These are phyloP conservation scores for Pichia phayaonensis DNA, from an alignment of 805 yeast species.

Conservation along the genomic window DNA sequence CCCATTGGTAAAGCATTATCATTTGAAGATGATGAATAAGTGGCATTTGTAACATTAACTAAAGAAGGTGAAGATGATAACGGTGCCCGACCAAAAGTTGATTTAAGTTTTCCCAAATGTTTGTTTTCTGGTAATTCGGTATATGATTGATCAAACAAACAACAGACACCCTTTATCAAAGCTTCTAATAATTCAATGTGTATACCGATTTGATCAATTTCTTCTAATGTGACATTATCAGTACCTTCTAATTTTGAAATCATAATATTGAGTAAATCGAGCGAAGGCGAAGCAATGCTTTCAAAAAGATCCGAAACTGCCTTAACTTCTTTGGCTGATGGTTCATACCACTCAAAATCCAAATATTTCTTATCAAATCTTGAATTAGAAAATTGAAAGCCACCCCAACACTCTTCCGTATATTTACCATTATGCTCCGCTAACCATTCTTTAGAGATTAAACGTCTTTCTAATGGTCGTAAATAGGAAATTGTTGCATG, in stretches of 20 bases:
- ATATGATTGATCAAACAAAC: conserved; percentile 64
- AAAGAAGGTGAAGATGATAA: conserved; percentile 20
- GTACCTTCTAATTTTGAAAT: conserved; percentile 43
- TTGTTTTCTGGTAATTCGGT: conserved; percentile 8
- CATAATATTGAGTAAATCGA: conserved; percentile 45
- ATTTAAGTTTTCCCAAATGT: conserved; percentile 2
- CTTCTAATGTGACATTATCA: conserved; percentile 17
- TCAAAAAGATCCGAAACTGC: conserved; percentile 57
- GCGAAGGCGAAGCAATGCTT: conserved; percentile 36
- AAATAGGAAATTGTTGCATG: conserved; percentile 57
- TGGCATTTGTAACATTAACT: conserved; percentile 6
- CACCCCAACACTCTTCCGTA: conserved; percentile 65
- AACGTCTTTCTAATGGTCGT: conserved; percentile 47
- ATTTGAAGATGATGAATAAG: not conserved
- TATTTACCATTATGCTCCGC: conserved; percentile 29
- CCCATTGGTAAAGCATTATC: conserved; percentile 3
- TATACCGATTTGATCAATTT: conserved; percentile 19
- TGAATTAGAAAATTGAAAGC: conserved; percentile 47
- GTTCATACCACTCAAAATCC: conserved; percentile 69
- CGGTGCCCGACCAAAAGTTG: conserved; percentile 3
- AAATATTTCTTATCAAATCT: conserved; percentile 45
- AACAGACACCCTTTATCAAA: conserved; percentile 57
- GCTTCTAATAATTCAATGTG: conserved; percentile 23
- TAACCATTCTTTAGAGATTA: conserved; percentile 41
- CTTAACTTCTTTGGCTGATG: conserved; percentile 45